Percentiles rank a stretch among this genome's conserved stretches.
Conservation (phyloP, 257 asterid genomes). For the Solanum neorickii region DNA sequence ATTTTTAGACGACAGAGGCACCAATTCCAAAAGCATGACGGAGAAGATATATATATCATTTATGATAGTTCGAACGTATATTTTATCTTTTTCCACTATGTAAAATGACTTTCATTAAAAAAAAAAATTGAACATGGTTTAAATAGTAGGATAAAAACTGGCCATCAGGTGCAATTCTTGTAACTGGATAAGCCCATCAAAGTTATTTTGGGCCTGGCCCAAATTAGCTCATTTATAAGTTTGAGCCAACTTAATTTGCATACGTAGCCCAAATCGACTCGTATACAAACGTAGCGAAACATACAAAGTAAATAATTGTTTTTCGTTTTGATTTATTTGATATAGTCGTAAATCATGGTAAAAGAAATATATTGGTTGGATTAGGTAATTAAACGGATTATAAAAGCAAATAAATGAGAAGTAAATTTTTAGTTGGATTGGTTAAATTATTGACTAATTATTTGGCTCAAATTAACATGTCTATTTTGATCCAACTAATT, state of each 20-base stretch:
- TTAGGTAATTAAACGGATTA: no score
- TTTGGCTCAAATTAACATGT: no score
- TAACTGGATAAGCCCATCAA: neutral
- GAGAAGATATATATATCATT: no score
- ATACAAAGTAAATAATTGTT: no score
- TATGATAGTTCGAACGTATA: no score
- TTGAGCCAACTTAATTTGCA: neutral
- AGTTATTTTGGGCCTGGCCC: neutral
- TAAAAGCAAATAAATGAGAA: no score
- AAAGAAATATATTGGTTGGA: no score
- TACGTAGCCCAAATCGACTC: neutral
- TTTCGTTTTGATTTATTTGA: neutral
- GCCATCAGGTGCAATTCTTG: neutral
- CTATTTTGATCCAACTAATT: neutral
- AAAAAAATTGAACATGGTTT: neutral
- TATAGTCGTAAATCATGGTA: neutral
- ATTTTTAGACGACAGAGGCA: no score
- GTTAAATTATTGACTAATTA: no score
- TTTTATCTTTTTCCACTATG: no score
- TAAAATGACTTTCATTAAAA: neutral
- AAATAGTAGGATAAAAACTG: neutral
- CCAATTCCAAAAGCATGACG: no score
- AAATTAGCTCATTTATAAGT: neutral
- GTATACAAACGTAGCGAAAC: rapidly evolving
- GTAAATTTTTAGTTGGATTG: no score